Evolutionary conservation across 2,329 filamentous ascomycete species (phyloP).

Genomic region (Epichloe aotearoae): DNA sequence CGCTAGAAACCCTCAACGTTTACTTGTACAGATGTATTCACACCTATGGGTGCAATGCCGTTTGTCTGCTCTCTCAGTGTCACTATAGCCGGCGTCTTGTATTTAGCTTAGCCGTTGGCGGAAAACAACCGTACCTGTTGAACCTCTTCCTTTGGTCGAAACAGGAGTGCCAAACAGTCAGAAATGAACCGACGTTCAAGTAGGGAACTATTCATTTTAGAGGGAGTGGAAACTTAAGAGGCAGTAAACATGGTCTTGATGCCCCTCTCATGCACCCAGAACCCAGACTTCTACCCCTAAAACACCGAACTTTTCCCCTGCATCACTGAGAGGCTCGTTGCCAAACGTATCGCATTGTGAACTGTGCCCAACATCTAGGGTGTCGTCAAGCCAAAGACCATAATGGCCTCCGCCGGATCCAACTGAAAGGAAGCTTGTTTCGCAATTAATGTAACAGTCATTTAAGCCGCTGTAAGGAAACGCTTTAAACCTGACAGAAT

Average conservation of each 20-base stretch:
- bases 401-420: slow-evolving; percentile 84
- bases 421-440: slow-evolving; percentile 69
- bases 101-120: not conserved
- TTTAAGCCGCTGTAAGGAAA: slow-evolving; percentile 94
- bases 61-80: too few relatives aligned
- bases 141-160: not conserved
- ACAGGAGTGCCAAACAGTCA: not conserved
- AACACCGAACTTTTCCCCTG: slow-evolving; percentile 88
- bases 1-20: too few relatives aligned
- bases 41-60: too few relatives aligned
- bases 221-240: not conserved
- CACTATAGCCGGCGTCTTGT: not conserved
- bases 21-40: too few relatives aligned
- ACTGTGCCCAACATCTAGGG: slow-evolving; percentile 72
- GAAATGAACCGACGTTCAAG: not conserved
- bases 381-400: slow-evolving; percentile 84
- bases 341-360: slow-evolving; percentile 81
- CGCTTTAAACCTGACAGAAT: slow-evolving; percentile 85
- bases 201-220: not conserved
- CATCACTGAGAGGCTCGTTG: slow-evolving; percentile 86
- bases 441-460: slow-evolving; percentile 93
- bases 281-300: slow-evolving; percentile 90
- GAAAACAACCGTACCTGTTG: not conserved
- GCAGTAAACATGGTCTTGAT: not conserved
- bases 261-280: slow-evolving; percentile 42